Base-by-base conservation (phyloP, 306 rosid genomes). In the Vigna reflexopilosa region DNA sequence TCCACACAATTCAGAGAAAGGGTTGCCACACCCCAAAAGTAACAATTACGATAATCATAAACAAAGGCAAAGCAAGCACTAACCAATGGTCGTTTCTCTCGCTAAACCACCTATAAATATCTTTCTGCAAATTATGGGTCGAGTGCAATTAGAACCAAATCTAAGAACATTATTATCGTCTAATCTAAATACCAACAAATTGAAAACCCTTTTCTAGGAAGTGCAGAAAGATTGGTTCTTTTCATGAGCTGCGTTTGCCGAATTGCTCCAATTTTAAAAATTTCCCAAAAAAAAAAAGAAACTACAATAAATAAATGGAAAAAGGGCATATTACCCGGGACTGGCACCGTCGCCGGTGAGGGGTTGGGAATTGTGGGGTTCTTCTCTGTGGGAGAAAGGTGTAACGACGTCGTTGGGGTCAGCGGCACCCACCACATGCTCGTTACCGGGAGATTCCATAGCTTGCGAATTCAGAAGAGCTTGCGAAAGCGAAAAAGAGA, bases 71-170 rank as follows among this genome's bases (percentile, higher is more conserved):
- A 82, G 77, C 80, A 81, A 77, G 59, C 70, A 82, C 93, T 86
- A 85, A 94, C 98, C 96, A 70, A 90, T 77, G 36, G 97, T 94
- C 26, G 98, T 94, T 86, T 90, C 97, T 86, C 97, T 89, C 52
- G 98, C 95, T 89, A 94, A 89, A 83, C 98, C 98, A 58, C 97
- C 98, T 83, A 94, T 91, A 72, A 94, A 94, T 54, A 94, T 94
- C 85, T 94, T 94, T 86, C 97, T 94, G 94, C 96, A 90, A 77
- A 88, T 87, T 81, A 78, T 65, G 55, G 71, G 81, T 76, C 55
- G 71, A 85, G 81, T 57, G 55, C 7, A 64, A 73, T 64, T 22
- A 83, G 69, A 61, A 77, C 77, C 83, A 80, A 80, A 78, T 79
- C 80, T 76, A 82, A 78, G 59, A 79, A 82, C 42, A 78, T 74